A percentile compares a stretch with the other conserved stretches of the same genome.
These are phyloP conservation scores for Cadophora luteo-olivacea DNA, from an alignment of 2,329 filamentous ascomycete genomes.

Conservation along the genomic window DNA sequence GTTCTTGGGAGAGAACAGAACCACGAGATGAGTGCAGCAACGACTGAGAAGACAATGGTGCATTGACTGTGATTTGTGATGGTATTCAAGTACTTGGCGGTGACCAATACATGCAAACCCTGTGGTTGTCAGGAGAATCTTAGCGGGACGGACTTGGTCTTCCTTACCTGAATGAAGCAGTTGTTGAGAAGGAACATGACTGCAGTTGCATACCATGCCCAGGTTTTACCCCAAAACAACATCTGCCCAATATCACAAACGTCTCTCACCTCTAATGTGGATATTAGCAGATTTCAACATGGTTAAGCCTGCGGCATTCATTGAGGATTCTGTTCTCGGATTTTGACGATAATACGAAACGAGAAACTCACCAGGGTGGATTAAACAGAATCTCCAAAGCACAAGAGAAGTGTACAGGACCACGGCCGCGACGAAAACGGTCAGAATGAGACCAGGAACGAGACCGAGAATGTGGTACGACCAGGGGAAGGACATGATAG, in stretches of 20 bases:
- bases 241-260: constrained; percentile 96
- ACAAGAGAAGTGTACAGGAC: constrained; percentile 84
- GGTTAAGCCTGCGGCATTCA: not conserved
- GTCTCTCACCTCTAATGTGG: constrained; percentile 73
- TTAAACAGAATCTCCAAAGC: constrained; percentile 83
- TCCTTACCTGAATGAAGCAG: constrained; percentile 80
- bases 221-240: constrained; percentile 85
- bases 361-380: constrained; percentile 64
- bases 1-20: constrained; percentile 84
- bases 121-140: constrained; percentile 41
- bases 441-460: constrained; percentile 85
- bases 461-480: constrained; percentile 88
- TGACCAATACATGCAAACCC: constrained; percentile 82
- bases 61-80: constrained; percentile 77
- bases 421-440: constrained; percentile 75
- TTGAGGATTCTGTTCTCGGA: not conserved
- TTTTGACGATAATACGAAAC: not conserved
- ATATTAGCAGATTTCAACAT: not conserved
- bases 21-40: constrained; percentile 78
- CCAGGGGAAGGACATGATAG: constrained; percentile 95
- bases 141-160: constrained; percentile 19
- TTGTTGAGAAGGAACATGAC: constrained; percentile 95
- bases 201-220: constrained; percentile 73
- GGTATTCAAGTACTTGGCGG: constrained; percentile 88
- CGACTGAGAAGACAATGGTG: constrained; percentile 79